These are phyloP conservation scores for Sporothrix sp. DNA, from an alignment of 2,329 filamentous ascomycete species.

Conservation along the genomic window DNA sequence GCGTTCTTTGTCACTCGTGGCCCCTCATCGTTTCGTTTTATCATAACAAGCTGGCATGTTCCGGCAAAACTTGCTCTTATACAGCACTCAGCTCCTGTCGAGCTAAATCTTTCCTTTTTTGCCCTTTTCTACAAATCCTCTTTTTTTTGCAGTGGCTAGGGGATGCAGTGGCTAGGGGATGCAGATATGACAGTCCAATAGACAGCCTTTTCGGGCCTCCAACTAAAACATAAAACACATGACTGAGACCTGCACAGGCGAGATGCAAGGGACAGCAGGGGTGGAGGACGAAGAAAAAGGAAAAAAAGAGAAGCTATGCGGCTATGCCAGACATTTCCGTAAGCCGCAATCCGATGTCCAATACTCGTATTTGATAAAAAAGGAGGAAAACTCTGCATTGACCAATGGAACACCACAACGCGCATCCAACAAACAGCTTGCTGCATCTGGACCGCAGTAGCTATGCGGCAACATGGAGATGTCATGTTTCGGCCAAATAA, in stretches of 20 bases:
- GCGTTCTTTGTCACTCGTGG: too few species aligned
- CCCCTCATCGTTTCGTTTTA: too few species aligned
- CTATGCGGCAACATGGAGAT: background rate
- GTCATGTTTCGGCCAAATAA: background rate
- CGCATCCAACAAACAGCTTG: background rate
- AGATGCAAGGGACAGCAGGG: constrained; percentile 5
- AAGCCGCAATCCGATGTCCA: too few species aligned
- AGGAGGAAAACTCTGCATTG: background rate
- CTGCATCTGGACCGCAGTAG: background rate
- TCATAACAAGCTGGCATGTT: background rate
- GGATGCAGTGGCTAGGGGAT: background rate
- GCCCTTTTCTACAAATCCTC: background rate
- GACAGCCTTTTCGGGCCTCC: background rate
- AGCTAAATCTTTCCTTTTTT: background rate
- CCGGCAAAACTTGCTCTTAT: too few species aligned
- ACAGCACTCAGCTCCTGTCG: too few species aligned
- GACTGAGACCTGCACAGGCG: constrained; percentile 5
- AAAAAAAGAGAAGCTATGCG: background rate
- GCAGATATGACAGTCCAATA: background rate
- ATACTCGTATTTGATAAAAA: too few species aligned
- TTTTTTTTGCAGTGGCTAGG: background rate
- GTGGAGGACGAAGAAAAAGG: background rate
- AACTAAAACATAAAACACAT: background rate
- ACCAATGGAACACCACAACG: background rate
- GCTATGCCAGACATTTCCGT: too few species aligned